Evolutionary conservation across 257 asterid species (phyloP).

Genomic region (Capsicum baccatum): DNA sequence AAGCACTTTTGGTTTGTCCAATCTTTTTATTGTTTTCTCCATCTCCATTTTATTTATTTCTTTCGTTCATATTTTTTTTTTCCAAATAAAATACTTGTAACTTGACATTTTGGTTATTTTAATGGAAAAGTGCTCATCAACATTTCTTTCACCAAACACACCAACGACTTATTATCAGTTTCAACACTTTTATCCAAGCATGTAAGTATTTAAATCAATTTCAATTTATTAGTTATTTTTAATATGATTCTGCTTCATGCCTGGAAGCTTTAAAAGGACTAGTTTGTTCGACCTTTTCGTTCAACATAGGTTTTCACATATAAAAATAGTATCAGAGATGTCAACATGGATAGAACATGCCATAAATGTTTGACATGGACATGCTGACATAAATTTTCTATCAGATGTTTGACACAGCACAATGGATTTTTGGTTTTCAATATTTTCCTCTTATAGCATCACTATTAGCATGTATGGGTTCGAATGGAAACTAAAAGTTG

Average conservation of each 20-base stretch:
- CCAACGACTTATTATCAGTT: neutral
- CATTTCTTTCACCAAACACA: neutral
- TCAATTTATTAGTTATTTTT: neutral
- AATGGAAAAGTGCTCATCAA: neutral
- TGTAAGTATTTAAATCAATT: neutral
- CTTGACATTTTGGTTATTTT: neutral
- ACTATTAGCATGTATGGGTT: neutral
- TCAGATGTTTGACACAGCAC: neutral
- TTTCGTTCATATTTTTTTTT: neutral
- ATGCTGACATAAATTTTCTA: neutral
- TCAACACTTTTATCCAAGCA: neutral
- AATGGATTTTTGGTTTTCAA: slow-evolving; percentile 10
- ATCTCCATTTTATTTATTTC: neutral
- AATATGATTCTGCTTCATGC: slow-evolving; percentile 13
- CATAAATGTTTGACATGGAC: slow-evolving; percentile 4
- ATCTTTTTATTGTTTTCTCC: neutral
- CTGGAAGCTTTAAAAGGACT: neutral
- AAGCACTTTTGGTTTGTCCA: slow-evolving; percentile 6
- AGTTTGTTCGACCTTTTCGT: neutral
- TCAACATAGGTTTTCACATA: slow-evolving; percentile 13
- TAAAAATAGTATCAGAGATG: neutral
- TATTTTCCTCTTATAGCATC: neutral
- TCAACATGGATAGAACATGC: slow-evolving; percentile 8
- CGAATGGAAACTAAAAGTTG: neutral
- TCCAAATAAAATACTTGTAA: neutral